Conservation (phyloP, 768 basidiomycete species). For the Boletus sp. region DNA sequence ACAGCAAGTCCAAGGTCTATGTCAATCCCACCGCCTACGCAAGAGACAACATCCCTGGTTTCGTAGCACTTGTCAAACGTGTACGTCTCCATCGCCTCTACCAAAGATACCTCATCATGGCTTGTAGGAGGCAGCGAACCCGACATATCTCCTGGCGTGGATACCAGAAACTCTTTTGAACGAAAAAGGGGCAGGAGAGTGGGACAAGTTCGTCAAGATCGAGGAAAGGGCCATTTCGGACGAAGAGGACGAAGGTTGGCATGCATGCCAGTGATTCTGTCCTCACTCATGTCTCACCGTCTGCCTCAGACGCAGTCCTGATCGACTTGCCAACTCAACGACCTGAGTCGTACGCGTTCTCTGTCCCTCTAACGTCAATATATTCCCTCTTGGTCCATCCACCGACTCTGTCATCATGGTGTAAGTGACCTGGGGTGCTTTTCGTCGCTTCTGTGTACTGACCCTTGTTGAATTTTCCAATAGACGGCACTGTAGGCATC, state of each 20-base stretch:
- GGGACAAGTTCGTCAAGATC: constrained; percentile 85
- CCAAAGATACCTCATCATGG: constrained; percentile 7
- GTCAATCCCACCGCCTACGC: constrained; percentile 91
- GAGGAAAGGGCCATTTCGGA: constrained; percentile 59
- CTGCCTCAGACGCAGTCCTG: constrained; percentile 65
- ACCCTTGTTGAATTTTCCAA: not conserved
- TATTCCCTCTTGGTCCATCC: constrained; percentile 87
- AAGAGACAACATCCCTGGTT: constrained; percentile 92
- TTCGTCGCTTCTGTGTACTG: not conserved
- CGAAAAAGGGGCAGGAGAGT: constrained; percentile 78
- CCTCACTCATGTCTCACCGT: constrained; percentile 4
- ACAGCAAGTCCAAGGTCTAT: constrained; percentile 92
- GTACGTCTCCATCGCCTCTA: constrained; percentile 41
- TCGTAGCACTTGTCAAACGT: constrained; percentile 86
- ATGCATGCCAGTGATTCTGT: not conserved
- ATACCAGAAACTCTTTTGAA: constrained; percentile 84
- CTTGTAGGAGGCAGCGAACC: constrained; percentile 65
- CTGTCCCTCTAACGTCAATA: constrained; percentile 85
- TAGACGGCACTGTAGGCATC: constrained; percentile 85
- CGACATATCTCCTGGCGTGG: constrained; percentile 85
- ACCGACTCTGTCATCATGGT: constrained; percentile 82
- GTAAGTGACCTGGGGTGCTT: constrained; percentile 39
- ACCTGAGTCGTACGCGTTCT: constrained; percentile 92
- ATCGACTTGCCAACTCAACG: constrained; percentile 80
- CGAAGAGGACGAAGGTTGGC: constrained; percentile 72